Base-by-base conservation (phyloP, 1,284 basidiomycete species). In the Cutaneotrichosporon dermatis region DNA sequence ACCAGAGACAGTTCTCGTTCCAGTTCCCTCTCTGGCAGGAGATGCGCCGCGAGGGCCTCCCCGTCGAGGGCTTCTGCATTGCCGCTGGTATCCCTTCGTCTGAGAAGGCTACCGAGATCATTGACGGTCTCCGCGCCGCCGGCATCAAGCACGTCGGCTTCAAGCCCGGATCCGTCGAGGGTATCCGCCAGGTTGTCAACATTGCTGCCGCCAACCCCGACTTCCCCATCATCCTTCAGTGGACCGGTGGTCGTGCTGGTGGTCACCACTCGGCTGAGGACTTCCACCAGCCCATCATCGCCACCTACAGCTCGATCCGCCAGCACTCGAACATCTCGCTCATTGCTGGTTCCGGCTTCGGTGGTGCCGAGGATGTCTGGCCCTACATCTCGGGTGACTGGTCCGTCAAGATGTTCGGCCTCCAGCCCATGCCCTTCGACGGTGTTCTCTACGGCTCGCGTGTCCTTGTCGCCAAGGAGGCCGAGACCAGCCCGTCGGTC, bases 231-330 rank as follows among this genome's bases (percentile, higher is more conserved):
- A 92, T 99, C 78, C 82, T 97, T 66, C 95, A 98, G 76, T 98
- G 95, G 95, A 99, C 95, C 52, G 96, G 95, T 74, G 95, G 95
- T 55, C 92, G 95, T 70, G 96, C 95, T n/a, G 95, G 95, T 69
- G 95, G 95, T 62, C 95, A 99, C 72, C 95, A 98, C 81, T 94
- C 91, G 10, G 97, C 88, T 77, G 96, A 99, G 79, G 96, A 99
- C 79, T 94, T 98, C 85, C 94, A 98, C 76, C 92, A 96, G 77
- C 95, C 96, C 0, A 87, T 99, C 69, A 82, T 99, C 49, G 80
- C 87, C 50, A 98, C 94, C 0, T 99, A 99, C 79, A 83, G 86
- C 51, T 81, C 88, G 16, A 96, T 99, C 74, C 89, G 95, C 64
- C 87, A 89, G 69, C 88, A 94, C 66, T 72, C 83, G 57, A 99